Conservation (phyloP, 495 filamentous ascomycete species). For the Aspergillus cavernicola region DNA sequence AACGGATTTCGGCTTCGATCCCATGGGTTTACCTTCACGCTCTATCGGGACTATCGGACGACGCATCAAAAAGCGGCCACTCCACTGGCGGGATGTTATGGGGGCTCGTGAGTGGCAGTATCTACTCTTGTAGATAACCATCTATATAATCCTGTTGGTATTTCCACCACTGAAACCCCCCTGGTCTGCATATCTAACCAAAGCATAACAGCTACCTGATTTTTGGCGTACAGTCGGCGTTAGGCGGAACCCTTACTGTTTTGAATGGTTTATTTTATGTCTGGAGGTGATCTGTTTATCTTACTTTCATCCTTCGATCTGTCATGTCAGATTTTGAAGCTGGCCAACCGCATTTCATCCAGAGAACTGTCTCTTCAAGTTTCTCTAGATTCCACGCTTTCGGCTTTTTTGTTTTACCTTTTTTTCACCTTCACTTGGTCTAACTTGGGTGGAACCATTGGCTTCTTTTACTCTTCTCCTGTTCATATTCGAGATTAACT, state of each 20-base stretch:
- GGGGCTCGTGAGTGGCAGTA: conserved; percentile 80
- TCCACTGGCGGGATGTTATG: conserved; percentile 96
- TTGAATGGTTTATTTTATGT: background rate
- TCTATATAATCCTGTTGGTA: background rate
- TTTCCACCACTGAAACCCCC: background rate
- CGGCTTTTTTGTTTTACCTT: background rate
- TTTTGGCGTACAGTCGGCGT: background rate
- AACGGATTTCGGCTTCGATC: conserved; percentile 28
- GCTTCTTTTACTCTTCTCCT: background rate
- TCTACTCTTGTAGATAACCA: conserved; percentile 66
- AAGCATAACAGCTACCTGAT: background rate
- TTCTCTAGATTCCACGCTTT: background rate
- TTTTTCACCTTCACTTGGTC: too few species aligned
- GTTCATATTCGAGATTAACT: background rate
- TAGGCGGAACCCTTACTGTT: background rate
- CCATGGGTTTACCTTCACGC: background rate
- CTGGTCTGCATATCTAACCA: background rate
- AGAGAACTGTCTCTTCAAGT: too few species aligned
- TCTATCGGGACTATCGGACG: background rate
- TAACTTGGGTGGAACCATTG: background rate
- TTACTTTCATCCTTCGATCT: background rate
- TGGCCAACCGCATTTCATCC: background rate
- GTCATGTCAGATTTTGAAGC: background rate
- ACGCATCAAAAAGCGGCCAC: conserved; percentile 23
- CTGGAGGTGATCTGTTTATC: background rate